Base-by-base conservation (phyloP, 2,329 filamentous ascomycete genomes). In the Trichoderma lentiforme region DNA sequence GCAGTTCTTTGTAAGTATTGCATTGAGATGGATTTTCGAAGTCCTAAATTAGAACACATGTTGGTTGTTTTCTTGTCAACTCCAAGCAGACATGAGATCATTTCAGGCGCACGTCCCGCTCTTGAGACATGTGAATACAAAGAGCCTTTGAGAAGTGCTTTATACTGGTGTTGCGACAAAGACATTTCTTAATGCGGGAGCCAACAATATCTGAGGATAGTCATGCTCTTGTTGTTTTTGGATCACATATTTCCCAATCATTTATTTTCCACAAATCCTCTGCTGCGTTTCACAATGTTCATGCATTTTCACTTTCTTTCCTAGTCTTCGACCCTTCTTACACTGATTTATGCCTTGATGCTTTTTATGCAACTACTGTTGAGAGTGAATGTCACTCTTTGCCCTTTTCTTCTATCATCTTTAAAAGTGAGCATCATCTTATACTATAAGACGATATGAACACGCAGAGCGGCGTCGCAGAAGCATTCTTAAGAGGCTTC, bases 61-160 rank as follows among this genome's bases (percentile, higher is more conserved):
- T 30, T 32, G 39, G 14, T 64, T 32, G 21, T 12, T 24, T 5
- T 24, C 43, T 24, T 47, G 7, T 39, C 34, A 15, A 21, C 14
- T 14, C 14, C 30, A 12, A 56, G n/a, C 30, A 15, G 2, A 11
- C 8, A 6, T 12, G 12, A 5, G 12, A 6, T 11, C 3, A 12
- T 56, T 6, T 8, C 28, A 39, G 4, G 14, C 21, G 43, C 39
- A 39, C 30, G 21, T 18, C 21, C 36, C 36, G 18, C 11, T 56
- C 14, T 21, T 32, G 6, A 15, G 9, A 26, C 24, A 9, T 26
- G 15, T n/a, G 21, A 36, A 18, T 8, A 70, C 71, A 72, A 72
- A 72, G 66, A 66, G 26, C 3, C 18, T 63, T 34, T 66, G 71
- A 56, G 36, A 62, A 56, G n/a, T 21, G 36, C 51, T 66, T 66